Evolutionary conservation across 306 rosid genomes (phyloP).

Genomic region (Rubus parviflorus): DNA sequence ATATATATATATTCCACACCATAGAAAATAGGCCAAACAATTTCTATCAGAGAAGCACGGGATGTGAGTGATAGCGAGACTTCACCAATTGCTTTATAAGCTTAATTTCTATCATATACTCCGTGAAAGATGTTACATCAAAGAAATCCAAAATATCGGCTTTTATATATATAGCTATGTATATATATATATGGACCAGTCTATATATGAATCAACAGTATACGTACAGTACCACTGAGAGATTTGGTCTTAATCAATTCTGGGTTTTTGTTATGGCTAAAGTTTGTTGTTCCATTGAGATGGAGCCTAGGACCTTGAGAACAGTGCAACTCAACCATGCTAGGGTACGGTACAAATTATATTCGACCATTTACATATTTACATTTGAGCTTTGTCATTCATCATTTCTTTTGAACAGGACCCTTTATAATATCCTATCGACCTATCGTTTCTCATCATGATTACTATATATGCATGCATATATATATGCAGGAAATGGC

Average conservation of each 20-base stretch:
- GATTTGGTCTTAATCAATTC: constrained; percentile 9
- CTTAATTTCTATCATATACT: neutral
- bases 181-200: neutral
- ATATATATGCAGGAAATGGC: constrained; percentile 65
- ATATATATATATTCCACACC: neutral
- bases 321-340: constrained; percentile 61
- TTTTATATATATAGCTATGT: too few species aligned
- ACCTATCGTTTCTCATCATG: neutral
- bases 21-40: neutral
- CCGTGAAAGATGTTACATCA: constrained; percentile 6
- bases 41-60: constrained; percentile 1
- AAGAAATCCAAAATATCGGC: neutral
- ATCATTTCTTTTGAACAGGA: neutral
- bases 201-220: neutral
- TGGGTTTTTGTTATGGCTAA: constrained; percentile 38
- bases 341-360: constrained; percentile 38
- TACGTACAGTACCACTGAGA: constrained; percentile 5
- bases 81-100: neutral
- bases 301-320: constrained; percentile 76
- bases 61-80: constrained; percentile 1
- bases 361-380: neutral
- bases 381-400: neutral
- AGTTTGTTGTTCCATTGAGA: constrained; percentile 61
- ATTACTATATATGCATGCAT: neutral
- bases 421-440: constrained; percentile 8